Base-by-base conservation (phyloP, 257 asterid species). In the Plectranthus barbatus region DNA sequence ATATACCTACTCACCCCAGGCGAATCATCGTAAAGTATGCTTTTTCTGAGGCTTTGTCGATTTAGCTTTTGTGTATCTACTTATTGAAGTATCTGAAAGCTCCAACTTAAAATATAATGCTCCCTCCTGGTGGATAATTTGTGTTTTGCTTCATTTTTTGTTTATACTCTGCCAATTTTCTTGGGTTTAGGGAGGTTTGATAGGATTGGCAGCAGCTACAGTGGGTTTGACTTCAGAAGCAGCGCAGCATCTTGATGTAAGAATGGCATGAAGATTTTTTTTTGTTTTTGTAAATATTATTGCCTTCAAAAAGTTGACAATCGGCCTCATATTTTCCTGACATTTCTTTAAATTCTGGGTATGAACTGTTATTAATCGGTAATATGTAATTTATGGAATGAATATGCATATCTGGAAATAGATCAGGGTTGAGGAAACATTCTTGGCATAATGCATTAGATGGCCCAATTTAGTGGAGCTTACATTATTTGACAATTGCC, bases 181-280 rank as follows among this genome's bases (percentile, higher is more conserved):
- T 55, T 15, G 56, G 74, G 64, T 65, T 55, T 73, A 92, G 98
- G 98, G 98, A 66, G 98, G 98, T 56, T 76, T 92, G 83, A 92
- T 92, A 67, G 98, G 98, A 62, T 77, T 92, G 88, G 98, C 98
- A 7, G 98, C 98, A 17, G 98, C 90, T 12, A 92, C 98, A 18
- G 95, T 92, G 55, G 98, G 93, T 48, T 83, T 92, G 90, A 83
- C 91, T 66, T 76, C 93, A 6, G 95, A 92, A 74, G 97, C 98
- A 67, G 74, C 95, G 4, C 91, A 86, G 23, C 98, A 92, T 80
- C 98, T 92, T 61, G 98, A 91, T 81, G 98, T 91, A 73, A 77
- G 80, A 67, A 47, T 66, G 64, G 15, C 56, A 36, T 56, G 45
- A 34, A 5, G 31, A 26, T 26, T 26, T 26, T 1, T 11, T 41